Conservation (phyloP, 306 rosid genomes). For the Mimosa pudica region DNA sequence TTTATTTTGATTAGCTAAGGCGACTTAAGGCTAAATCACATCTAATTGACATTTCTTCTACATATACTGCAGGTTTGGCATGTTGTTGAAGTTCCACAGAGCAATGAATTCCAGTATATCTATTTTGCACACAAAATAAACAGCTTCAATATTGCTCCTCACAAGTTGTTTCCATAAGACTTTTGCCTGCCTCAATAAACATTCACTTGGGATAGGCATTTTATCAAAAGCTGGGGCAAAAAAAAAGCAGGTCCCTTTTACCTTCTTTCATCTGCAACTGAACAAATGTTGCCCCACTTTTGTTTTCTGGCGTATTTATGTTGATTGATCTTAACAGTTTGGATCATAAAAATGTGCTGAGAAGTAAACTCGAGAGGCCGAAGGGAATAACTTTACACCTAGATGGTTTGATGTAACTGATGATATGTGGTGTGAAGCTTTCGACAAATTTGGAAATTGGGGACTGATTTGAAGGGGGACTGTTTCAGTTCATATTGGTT, state of each 20-base stretch:
- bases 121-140: slow-evolving; percentile 79
- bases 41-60: neutral
- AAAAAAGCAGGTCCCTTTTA: slow-evolving; percentile 61
- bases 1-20: too few relatives aligned
- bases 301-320: neutral
- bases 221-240: slow-evolving; percentile 68
- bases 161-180: slow-evolving; percentile 67
- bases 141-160: slow-evolving; percentile 77
- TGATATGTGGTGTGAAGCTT: too few relatives aligned
- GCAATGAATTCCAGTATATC: slow-evolving; percentile 71
- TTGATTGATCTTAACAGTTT: slow-evolving; percentile 43
- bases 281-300: neutral
- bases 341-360: slow-evolving; percentile 86
- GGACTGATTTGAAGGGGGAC: too few relatives aligned
- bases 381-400: too few relatives aligned
- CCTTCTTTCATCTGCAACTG: slow-evolving; percentile 12
- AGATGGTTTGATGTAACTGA: too few relatives aligned
- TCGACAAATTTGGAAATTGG: too few relatives aligned
- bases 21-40: too few relatives aligned
- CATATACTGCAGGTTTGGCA: slow-evolving; percentile 62
- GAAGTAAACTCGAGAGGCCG: too few relatives aligned
- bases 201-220: slow-evolving; percentile 71
- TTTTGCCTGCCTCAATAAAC: slow-evolving; percentile 80
- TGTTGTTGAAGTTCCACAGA: slow-evolving; percentile 59
- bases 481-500: too few relatives aligned